Conservation (phyloP, 176 grass and related monocot genomes). For the Alloteropsis semialata region DNA sequence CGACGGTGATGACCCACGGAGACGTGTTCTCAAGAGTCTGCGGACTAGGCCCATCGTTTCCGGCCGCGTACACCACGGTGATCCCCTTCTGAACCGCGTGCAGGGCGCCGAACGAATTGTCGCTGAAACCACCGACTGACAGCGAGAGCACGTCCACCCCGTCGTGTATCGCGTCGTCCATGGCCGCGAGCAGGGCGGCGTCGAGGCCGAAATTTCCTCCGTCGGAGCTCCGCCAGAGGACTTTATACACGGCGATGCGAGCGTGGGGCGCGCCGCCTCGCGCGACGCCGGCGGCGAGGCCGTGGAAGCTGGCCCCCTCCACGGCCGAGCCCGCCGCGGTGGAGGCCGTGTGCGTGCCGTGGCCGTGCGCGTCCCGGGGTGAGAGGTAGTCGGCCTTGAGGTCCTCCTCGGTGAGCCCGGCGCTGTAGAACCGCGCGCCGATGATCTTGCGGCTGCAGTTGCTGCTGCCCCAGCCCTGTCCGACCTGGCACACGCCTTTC, state of each 20-base stretch:
- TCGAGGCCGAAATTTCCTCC: not conserved
- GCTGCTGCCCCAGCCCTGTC: not conserved
- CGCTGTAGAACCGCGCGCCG: conserved; percentile 16
- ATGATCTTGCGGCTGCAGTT: conserved; percentile 43
- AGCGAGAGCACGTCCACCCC: conserved; percentile 23
- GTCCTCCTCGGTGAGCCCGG: rapidly evolving
- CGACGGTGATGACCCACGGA: conserved; percentile 36
- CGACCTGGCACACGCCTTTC: not conserved
- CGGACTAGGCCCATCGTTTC: not conserved
- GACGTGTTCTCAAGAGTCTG: not conserved
- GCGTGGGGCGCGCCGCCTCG: conserved; percentile 14
- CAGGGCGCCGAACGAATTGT: not conserved
- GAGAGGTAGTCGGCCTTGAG: not conserved
- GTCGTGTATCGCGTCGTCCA: conserved; percentile 33
- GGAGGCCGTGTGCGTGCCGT: conserved; percentile 39
- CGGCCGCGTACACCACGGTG: not conserved
- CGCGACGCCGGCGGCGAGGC: not conserved
- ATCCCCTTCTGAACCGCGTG: conserved; percentile 31
- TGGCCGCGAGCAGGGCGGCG: not conserved
- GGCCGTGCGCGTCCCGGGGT: not conserved
- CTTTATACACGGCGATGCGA: conserved; percentile 27
- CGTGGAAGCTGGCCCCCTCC: not conserved
- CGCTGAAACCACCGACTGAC: not conserved
- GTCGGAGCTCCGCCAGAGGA: not conserved
- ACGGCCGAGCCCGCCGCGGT: not conserved